Conservation (phyloP, 164 flowering plant genomes). For the Protea cynaroides region DNA sequence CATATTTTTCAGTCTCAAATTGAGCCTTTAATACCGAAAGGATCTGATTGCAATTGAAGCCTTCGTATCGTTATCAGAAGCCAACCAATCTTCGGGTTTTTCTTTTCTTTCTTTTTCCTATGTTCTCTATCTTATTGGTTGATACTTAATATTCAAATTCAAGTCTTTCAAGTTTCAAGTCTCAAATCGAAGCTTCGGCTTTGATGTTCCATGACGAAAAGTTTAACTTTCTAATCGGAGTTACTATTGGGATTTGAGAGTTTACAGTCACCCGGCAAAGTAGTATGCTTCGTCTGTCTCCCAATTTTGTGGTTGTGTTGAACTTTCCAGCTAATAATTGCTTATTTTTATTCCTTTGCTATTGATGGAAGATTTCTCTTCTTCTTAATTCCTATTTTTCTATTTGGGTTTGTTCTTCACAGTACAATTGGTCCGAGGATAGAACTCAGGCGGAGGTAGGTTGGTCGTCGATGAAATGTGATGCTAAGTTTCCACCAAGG, state of each 20-base stretch:
- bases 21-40: no score
- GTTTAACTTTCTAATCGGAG: neutral
- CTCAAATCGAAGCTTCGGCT: neutral
- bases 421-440: neutral
- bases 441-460: neutral
- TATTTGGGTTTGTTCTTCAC: neutral
- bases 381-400: no score
- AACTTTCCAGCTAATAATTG: neutral
- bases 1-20: no score
- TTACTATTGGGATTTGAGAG: neutral
- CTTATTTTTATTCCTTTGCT: no score
- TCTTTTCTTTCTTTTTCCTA: no score
- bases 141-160: neutral
- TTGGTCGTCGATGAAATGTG: conserved; percentile 9
- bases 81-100: no score
- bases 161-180: neutral
- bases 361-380: no score
- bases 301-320: neutral
- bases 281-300: neutral
- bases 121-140: no score
- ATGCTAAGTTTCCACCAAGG: neutral
- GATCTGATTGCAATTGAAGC: no score
- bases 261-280: neutral
- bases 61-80: no score
- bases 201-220: neutral